Evolutionary conservation across 805 yeast species (phyloP).

Genomic region (Sporopachydermia lactativora): DNA sequence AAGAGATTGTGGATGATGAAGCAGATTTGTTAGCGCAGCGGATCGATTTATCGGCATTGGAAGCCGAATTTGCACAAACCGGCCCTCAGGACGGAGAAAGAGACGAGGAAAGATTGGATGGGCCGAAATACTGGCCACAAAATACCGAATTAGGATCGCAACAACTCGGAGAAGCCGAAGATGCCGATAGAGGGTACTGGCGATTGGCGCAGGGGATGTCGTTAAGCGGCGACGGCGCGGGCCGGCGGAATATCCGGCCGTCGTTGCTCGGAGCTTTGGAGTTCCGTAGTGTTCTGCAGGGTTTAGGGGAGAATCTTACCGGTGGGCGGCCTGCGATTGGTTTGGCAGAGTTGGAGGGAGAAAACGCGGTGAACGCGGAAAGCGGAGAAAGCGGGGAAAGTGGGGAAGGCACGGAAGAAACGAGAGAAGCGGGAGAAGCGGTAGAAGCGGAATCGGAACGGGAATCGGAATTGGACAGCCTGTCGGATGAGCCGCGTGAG

Average conservation of each 20-base stretch:
- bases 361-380: background rate
- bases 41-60: slow-evolving; percentile 12
- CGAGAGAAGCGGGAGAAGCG: background rate
- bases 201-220: background rate
- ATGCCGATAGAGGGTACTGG: too few relatives aligned
- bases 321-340: background rate
- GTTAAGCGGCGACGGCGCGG: background rate
- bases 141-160: background rate
- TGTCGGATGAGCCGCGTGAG: background rate
- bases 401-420: background rate
- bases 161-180: background rate
- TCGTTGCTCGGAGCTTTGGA: slow-evolving; percentile 26
- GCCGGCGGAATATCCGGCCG: slow-evolving; percentile 16
- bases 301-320: slow-evolving; percentile 2
- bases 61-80: background rate
- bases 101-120: background rate
- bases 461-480: background rate
- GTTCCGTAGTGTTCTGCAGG: slow-evolving; percentile 15
- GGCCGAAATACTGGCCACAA: background rate
- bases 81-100: background rate
- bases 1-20: slow-evolving; percentile 7
- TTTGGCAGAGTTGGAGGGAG: background rate
- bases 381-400: background rate
- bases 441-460: background rate
- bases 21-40: slow-evolving; percentile 7